These are phyloP conservation scores for Oidium heveae DNA, from an alignment of 2,329 filamentous ascomycete genomes.

Conservation along the genomic window DNA sequence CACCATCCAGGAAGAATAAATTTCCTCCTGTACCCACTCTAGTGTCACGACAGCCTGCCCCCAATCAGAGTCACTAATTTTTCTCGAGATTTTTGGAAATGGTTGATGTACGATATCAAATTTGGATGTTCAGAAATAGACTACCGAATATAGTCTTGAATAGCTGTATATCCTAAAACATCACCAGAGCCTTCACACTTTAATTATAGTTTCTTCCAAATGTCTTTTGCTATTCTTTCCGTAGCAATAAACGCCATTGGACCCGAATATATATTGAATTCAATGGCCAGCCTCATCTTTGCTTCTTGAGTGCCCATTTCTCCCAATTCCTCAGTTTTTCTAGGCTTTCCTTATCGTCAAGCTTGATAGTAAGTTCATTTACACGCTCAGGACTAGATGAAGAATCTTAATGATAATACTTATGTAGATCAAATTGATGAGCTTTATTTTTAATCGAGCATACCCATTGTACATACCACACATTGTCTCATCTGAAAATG, in stretches of 20 bases:
- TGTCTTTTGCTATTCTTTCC: background rate
- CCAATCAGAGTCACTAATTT: background rate
- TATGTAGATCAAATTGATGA: too few relatives aligned
- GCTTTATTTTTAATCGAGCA: background rate
- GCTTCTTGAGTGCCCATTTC: background rate
- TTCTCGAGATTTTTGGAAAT: background rate
- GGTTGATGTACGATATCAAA: background rate
- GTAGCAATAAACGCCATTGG: background rate
- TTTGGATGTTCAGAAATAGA: background rate
- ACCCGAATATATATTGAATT: background rate
- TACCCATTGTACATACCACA: too few relatives aligned
- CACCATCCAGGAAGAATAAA: background rate
- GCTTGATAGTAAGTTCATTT: background rate
- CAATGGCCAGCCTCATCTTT: slow-evolving; percentile 1
- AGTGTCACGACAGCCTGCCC: background rate
- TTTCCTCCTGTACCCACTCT: background rate
- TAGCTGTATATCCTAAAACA: background rate
- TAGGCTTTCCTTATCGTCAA: background rate
- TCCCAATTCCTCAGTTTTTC: background rate
- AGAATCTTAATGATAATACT: too few relatives aligned
- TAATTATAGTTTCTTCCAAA: background rate
- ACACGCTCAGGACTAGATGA: background rate
- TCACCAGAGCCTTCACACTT: background rate
- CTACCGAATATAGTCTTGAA: background rate
- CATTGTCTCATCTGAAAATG: too few relatives aligned